phyloP scores from a whole-genome alignment of 1,284 basidiomycete species.

The Puccinia horiana region DNA sequence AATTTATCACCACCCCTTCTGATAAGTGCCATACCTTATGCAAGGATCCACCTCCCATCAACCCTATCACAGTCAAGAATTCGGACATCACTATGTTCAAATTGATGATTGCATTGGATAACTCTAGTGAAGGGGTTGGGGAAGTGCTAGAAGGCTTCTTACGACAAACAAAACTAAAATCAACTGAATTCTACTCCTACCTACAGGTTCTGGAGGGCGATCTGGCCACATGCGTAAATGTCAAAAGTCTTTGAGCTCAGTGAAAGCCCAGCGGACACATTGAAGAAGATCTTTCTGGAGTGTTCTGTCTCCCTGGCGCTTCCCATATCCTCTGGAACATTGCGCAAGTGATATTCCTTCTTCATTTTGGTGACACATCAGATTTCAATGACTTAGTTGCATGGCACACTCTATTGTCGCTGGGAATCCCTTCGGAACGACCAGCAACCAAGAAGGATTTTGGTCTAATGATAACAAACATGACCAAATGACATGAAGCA shows the following conservation, averaged over 20 bases:
- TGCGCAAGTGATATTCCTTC: background rate
- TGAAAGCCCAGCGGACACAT: background rate
- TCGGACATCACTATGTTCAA: conserved; percentile 14
- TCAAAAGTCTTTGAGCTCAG: background rate
- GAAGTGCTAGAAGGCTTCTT: background rate
- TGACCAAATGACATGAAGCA: background rate
- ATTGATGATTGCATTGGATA: conserved; percentile 28
- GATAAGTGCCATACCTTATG: background rate
- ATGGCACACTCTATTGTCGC: background rate
- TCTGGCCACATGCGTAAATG: background rate
- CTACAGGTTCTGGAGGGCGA: conserved; percentile 17
- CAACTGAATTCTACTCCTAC: background rate
- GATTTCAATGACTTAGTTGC: background rate
- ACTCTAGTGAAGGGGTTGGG: background rate
- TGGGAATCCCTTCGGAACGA: background rate
- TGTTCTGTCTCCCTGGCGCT: background rate
- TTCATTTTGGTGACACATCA: background rate
- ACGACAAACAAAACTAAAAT: background rate
- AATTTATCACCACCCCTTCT: background rate
- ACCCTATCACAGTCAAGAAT: background rate
- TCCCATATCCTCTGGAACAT: conserved; percentile 19
- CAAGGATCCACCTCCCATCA: background rate
- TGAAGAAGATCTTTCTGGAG: background rate
- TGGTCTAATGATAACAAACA: background rate
- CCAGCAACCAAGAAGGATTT: background rate